A percentile compares a stretch with the other conserved stretches of the same genome.
phyloP scores from a whole-genome alignment of 768 basidiomycete genomes.

The Candolleomyces eurysporus region DNA sequence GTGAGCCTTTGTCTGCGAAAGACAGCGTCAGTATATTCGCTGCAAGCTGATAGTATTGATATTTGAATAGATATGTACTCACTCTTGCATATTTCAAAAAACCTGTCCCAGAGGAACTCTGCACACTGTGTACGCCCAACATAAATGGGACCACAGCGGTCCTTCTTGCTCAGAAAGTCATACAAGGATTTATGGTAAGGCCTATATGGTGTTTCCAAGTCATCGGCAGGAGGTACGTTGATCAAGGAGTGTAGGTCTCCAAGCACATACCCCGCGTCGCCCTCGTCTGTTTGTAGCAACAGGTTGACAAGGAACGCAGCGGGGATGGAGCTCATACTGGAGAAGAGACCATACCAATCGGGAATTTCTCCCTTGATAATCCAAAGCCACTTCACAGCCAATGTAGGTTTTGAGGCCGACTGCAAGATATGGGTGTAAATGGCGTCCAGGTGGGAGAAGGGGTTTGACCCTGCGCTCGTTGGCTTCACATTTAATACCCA shows the following conservation, averaged over 20 bases:
- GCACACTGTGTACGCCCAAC: too few species aligned
- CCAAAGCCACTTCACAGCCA: not conserved
- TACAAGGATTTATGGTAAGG: not conserved
- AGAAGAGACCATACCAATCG: not conserved
- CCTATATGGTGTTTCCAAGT: not conserved
- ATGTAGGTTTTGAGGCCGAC: not conserved
- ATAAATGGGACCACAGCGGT: too few species aligned
- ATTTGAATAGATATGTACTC: too few species aligned
- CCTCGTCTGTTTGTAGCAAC: not conserved
- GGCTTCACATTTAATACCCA: not conserved
- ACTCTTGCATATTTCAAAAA: too few species aligned
- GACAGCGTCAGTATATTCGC: too few species aligned
- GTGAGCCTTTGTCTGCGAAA: too few species aligned
- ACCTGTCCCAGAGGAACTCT: too few species aligned
- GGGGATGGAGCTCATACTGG: not conserved
- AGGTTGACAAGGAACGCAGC: not conserved
- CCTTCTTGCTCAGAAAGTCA: not conserved
- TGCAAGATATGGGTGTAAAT: slow-evolving; percentile 1
- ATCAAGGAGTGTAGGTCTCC: not conserved
- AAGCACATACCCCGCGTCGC: not conserved
- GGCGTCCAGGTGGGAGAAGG: slow-evolving; percentile 1
- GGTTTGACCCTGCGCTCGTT: not conserved
- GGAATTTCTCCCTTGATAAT: not conserved
- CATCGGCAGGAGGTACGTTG: not conserved
- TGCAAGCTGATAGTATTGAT: too few species aligned